phyloP scores from a whole-genome alignment of 345 rosid genomes.

The Dovyalis caffra region DNA sequence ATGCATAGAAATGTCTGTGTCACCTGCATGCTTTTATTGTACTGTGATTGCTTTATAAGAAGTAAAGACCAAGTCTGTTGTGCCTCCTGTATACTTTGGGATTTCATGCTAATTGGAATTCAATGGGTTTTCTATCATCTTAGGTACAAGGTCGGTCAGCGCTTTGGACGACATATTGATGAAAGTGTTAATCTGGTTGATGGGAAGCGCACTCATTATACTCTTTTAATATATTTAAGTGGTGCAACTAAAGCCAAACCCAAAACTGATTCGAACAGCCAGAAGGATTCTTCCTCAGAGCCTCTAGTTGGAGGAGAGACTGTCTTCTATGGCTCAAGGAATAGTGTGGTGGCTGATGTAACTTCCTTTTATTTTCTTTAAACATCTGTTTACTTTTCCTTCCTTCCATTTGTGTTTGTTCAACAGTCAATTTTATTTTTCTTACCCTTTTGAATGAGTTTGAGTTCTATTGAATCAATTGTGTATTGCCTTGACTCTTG shows the following conservation, averaged over 20 bases:
- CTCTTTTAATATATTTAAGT: conserved; percentile 80
- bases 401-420: not conserved
- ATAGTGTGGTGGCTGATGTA: conserved; percentile 78
- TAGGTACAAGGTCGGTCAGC: conserved; percentile 88
- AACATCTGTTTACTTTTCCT: not conserved
- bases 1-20: not conserved
- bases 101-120: not conserved
- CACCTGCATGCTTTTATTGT: not conserved
- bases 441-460: not conserved
- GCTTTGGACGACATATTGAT: conserved; percentile 84
- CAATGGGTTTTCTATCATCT: conserved; percentile 8
- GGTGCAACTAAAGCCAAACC: conserved; percentile 51
- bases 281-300: conserved; percentile 45
- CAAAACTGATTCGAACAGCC: conserved; percentile 34
- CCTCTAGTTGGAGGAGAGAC: conserved; percentile 88
- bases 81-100: not conserved
- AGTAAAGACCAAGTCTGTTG: not conserved
- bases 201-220: conserved; percentile 73
- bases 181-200: conserved; percentile 72
- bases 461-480: not conserved
- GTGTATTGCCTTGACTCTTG: not conserved
- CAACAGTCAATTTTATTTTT: not conserved
- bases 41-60: not conserved
- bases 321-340: conserved; percentile 78
- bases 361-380: not conserved